Base-by-base conservation (phyloP, 192 early-diverging fungal genomes). In the Backusella tuberculispora region DNA sequence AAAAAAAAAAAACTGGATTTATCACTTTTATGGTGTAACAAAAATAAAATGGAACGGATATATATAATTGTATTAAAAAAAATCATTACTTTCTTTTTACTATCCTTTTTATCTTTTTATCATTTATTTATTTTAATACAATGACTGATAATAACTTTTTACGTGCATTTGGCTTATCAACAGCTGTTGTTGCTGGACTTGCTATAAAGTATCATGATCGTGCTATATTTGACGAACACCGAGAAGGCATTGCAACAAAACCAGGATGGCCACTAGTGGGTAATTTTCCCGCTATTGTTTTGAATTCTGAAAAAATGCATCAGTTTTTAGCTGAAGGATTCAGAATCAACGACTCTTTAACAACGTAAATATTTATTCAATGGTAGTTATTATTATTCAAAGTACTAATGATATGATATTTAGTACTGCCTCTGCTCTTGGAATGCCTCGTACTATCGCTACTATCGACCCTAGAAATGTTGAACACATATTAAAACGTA, bases 401-500 rank as follows among this genome's bases (percentile, higher is more conserved):
- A 2, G 4, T 2, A 26, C 26, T 21, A 12, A 10, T 0, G 2
- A 44, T 37, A 41, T 47, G 15, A 9, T 44, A 19, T 14, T 46
- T 47, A 80, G 78, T 2, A 72, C 60, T 63, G 24, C 46, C 40
- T 72, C 73, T 66, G 71, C n/a, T 29, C 41, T 82, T 37, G 73
- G 72, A 21, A 37, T 78, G 64, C 80, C 80, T 45, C 50, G 74
- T 5, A 34, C 67, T 37, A 76, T 78, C 42, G 43, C 73, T 19
- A 78, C 76, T 7, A 71, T 69, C 44, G 74, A 76, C 14, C 80
- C 80, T 24, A 41, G 63, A 9, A 78, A 78, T 34, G 63, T 82
- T n/a, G 80, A 82, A 42, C 74, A 82, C 63, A 69, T 82, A 29
- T 63, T 82, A 26, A 82, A 82, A 34, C 17, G 80, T 81, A 74